These are phyloP conservation scores for Lachnellula hyalina DNA, from an alignment of 2,329 filamentous ascomycete species.

Conservation along the genomic window DNA sequence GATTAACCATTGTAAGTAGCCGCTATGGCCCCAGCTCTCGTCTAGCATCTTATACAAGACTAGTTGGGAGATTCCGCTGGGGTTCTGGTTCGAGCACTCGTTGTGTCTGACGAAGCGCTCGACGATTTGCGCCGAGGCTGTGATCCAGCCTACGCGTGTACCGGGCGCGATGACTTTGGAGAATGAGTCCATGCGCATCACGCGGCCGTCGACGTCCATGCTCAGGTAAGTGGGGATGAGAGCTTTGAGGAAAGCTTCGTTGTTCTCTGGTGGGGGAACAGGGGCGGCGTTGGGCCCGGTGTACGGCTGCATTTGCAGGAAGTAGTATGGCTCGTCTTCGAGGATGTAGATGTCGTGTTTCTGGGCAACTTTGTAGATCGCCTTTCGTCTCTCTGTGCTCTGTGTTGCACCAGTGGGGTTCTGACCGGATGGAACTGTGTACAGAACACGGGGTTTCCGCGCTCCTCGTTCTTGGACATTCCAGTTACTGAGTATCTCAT, in stretches of 20 bases:
- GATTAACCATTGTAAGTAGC: conserved; percentile 86
- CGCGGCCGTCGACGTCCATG: conserved; percentile 80
- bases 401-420: conserved; percentile 74
- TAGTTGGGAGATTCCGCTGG: conserved; percentile 78
- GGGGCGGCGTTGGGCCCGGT: conserved; percentile 38
- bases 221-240: conserved; percentile 72
- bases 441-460: conserved; percentile 61
- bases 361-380: conserved; percentile 60
- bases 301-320: conserved; percentile 61
- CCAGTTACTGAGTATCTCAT: conserved; percentile 61
- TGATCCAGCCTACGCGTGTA: conserved; percentile 81
- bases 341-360: conserved; percentile 68
- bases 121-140: conserved; percentile 76
- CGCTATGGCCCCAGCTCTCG: conserved; percentile 87
- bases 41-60: conserved; percentile 86
- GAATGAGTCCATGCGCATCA: conserved; percentile 87
- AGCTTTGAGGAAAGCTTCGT: conserved; percentile 67
- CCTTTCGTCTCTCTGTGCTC: conserved; percentile 49
- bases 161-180: conserved; percentile 87
- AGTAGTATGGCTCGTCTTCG: conserved; percentile 74
- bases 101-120: conserved; percentile 77
- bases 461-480: conserved; percentile 50
- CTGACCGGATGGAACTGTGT: conserved; percentile 68
- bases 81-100: conserved; percentile 80
- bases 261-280: conserved; percentile 51